These are phyloP conservation scores for Cucurbita ficifolia DNA, from an alignment of 306 rosid genomes.

Conservation along the genomic window DNA sequence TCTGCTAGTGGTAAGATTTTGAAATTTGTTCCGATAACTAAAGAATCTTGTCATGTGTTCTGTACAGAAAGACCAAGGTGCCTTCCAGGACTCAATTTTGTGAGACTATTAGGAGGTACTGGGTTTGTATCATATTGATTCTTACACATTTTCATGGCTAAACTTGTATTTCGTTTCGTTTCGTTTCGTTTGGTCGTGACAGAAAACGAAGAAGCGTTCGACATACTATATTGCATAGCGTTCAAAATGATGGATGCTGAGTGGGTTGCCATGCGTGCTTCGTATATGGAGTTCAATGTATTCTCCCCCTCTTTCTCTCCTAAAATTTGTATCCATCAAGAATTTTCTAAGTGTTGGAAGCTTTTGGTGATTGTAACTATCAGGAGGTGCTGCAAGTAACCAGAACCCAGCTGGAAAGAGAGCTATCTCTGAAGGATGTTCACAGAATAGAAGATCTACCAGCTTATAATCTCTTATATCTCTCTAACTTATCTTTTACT, in stretches of 20 bases:
- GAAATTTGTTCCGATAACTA: background rate
- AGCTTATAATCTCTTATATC: slow-evolving; percentile 64
- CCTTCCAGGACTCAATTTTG: slow-evolving; percentile 67
- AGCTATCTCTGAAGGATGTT: slow-evolving; percentile 70
- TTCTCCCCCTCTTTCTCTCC: slow-evolving; percentile 11
- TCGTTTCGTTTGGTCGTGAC: background rate
- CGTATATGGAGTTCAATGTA: slow-evolving; percentile 94
- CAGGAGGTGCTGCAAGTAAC: slow-evolving; percentile 86
- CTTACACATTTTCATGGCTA: background rate
- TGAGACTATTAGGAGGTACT: slow-evolving; percentile 73
- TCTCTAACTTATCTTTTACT: too few relatives aligned
- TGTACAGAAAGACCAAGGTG: slow-evolving; percentile 62
- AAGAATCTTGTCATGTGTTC: slow-evolving; percentile 2
- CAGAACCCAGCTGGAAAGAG: slow-evolving; percentile 69
- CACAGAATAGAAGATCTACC: slow-evolving; percentile 64
- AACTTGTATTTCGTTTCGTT: background rate
- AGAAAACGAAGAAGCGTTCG: slow-evolving; percentile 86
- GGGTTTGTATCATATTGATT: background rate
- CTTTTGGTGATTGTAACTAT: slow-evolving; percentile 8
- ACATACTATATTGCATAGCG: slow-evolving; percentile 65
- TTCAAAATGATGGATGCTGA: slow-evolving; percentile 95
- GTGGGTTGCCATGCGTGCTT: slow-evolving; percentile 90
- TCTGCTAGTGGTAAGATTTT: background rate
- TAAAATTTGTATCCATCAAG: background rate
- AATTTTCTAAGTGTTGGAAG: background rate